Evolutionary conservation across 2,329 filamentous ascomycete species (phyloP).

Genomic region (Neurospora sp.): DNA sequence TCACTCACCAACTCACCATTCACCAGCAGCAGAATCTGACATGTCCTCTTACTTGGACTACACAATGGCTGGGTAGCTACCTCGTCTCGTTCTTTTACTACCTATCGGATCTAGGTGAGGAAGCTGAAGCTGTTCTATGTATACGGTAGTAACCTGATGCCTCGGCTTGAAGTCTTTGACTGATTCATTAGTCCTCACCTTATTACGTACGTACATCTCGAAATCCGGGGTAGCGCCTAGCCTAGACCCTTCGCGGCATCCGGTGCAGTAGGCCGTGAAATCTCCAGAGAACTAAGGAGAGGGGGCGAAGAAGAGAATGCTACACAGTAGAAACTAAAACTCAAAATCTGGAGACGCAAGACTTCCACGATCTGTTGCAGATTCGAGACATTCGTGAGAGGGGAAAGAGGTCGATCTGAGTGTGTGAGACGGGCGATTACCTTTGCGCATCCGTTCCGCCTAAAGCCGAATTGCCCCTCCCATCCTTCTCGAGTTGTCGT

Average conservation of each 20-base stretch:
- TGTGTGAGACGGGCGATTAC: neutral
- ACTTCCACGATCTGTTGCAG: neutral
- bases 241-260: neutral
- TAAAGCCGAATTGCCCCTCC: neutral
- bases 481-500: neutral
- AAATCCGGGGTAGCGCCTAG: neutral
- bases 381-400: neutral
- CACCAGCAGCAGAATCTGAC: neutral
- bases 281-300: neutral
- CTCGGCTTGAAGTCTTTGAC: neutral
- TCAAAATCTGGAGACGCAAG: neutral
- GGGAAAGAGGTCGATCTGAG: neutral
- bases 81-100: too few relatives aligned
- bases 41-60: neutral
- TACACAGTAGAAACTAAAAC: neutral
- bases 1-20: neutral
- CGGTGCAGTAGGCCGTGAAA: neutral
- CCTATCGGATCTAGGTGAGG: too few relatives aligned
- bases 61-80: too few relatives aligned
- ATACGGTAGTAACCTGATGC: too few relatives aligned
- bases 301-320: neutral
- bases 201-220: neutral
- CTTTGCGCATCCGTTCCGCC: neutral
- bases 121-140: too few relatives aligned
- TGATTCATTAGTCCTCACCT: neutral